Evolutionary conservation across 2,329 filamentous ascomycete genomes (phyloP).

Genomic region (Fusarium oligoseptatum): DNA sequence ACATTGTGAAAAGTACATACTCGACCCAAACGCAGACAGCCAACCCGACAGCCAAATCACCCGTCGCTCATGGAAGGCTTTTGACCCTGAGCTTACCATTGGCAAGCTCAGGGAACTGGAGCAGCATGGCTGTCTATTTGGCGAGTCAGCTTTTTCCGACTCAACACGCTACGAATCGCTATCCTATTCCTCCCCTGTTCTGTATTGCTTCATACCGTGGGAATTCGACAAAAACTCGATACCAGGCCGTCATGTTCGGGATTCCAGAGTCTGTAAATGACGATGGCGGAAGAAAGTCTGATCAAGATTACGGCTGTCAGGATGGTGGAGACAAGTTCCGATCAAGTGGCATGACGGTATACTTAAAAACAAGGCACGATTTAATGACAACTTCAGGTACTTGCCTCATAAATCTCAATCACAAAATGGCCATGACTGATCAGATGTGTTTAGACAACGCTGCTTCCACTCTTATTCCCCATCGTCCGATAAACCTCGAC

Average conservation of each 20-base stretch:
- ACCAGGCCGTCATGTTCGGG: neutral
- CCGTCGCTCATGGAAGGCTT: neutral
- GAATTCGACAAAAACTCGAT: neutral
- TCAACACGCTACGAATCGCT: neutral
- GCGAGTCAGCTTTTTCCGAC: neutral
- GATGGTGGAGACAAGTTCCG: neutral
- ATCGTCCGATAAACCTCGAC: neutral
- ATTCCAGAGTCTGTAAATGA: neutral
- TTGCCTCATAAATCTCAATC: neutral
- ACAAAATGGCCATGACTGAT: neutral
- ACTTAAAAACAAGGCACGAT: neutral
- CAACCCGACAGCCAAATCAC: neutral
- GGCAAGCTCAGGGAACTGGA: neutral
- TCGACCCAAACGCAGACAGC: neutral
- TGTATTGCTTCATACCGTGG: neutral
- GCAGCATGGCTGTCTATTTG: neutral
- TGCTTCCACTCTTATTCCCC: fast-evolving
- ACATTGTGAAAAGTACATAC: neutral
- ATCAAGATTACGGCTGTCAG: neutral
- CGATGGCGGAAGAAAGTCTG: neutral
- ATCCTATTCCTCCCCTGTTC: neutral
- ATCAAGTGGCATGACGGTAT: neutral
- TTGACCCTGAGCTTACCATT: neutral
- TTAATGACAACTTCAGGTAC: neutral
- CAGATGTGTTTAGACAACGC: neutral